These are phyloP conservation scores for Periconia digitata DNA, from an alignment of 2,329 filamentous ascomycete species.

Conservation along the genomic window DNA sequence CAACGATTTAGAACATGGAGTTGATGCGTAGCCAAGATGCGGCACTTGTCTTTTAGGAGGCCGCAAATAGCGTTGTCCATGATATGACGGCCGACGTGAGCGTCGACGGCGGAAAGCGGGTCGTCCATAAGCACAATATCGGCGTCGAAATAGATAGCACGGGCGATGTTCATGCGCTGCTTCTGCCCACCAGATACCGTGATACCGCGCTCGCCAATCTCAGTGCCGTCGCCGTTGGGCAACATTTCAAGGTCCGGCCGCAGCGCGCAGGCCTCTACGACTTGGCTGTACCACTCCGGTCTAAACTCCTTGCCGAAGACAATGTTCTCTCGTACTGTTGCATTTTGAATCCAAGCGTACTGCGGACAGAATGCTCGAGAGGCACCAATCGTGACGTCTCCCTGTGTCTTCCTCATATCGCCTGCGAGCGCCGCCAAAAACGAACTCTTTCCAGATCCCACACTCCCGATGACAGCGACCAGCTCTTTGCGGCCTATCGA, in stretches of 20 bases:
- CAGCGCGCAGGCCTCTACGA: slow-evolving; percentile 85
- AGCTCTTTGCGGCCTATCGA: slow-evolving; percentile 73
- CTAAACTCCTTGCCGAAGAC: slow-evolving; percentile 79
- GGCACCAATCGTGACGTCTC: slow-evolving; percentile 74
- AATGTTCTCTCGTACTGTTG: slow-evolving; percentile 85
- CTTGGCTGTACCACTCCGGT: slow-evolving; percentile 75
- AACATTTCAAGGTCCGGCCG: slow-evolving; percentile 87
- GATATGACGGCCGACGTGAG: slow-evolving; percentile 67
- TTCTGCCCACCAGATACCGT: slow-evolving; percentile 96
- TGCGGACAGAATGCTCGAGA: slow-evolving; percentile 90
- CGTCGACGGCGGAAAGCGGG: slow-evolving; percentile 60
- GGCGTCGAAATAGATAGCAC: slow-evolving; percentile 68
- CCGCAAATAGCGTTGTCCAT: slow-evolving; percentile 95
- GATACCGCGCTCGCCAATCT: slow-evolving; percentile 94
- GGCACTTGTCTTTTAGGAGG: slow-evolving; percentile 82
- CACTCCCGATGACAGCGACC: slow-evolving; percentile 82
- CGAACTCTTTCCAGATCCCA: slow-evolving; percentile 88
- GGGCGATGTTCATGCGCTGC: slow-evolving; percentile 90
- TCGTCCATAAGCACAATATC: slow-evolving; percentile 67
- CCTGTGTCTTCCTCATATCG: slow-evolving; percentile 84
- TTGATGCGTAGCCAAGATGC: slow-evolving; percentile 92
- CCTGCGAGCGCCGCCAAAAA: slow-evolving; percentile 86
- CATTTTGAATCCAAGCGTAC: slow-evolving; percentile 97
- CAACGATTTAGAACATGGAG: slow-evolving; percentile 89
- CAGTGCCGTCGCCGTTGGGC: slow-evolving; percentile 83